Base-by-base conservation (phyloP, 768 basidiomycete genomes). In the Boletus sensibilis region DNA sequence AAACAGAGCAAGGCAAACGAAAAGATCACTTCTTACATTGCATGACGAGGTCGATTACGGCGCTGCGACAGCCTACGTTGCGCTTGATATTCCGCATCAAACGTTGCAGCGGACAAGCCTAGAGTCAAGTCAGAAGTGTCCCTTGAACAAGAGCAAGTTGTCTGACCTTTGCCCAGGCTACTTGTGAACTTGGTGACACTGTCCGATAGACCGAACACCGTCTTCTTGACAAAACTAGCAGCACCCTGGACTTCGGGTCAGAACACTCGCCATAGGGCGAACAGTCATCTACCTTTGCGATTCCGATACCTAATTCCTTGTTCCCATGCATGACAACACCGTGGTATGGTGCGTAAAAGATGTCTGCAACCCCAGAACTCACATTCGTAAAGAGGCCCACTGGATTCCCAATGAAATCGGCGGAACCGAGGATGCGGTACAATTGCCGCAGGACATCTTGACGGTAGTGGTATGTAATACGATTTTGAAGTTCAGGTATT, bases 301-400 rank as follows among this genome's bases (percentile, higher is more conserved):
- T 92, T 21, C 95, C 93, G 56, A 94, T 87, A 4, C 95, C 97
- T 27, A 98, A 74, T 55, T 98, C 96, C 66, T 86, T 88, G 72
- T 95, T 96, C 3, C 96, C 96, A 65, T 94, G 94, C 83, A 96
- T 90, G 53, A 99, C 90, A 31, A 95, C 90, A 34, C 95, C 95
- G 55, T 94, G 88, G 78, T 95, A 97, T 2, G 97, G 97, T 71
- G 98, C 96, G 62, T 98, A 97, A 79, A 99, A 98, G 62, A 98
- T 95, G 71, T 99, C 97, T 51, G 91, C 91, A 6, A 98, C 92
- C 12, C 97, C 97, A 29, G 94, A 97, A 67, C 93, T 96, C 67
- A 99, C 94, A 67, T 98, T 98, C 48, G 90, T 96, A 79, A 99
- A 98, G 42, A 99, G 80, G 11, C 97, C 97, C 43, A 98, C 94